Evolutionary conservation across 441 rosid species (phyloP), one percentile per base, ranked within the genome.

Genomic region (Pelargonium myrrhifolium): DNA sequence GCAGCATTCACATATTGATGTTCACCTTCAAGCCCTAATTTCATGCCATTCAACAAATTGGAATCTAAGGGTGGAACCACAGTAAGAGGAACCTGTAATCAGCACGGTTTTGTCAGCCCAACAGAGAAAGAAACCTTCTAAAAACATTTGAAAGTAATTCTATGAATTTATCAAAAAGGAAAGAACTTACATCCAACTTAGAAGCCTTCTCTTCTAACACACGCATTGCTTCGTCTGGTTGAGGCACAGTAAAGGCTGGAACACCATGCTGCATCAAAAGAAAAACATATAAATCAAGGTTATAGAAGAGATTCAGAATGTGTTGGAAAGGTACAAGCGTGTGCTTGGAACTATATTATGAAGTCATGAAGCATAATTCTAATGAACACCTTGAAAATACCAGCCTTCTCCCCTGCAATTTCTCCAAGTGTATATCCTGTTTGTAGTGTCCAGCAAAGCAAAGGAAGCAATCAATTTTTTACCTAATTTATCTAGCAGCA

Each of bases 371-470:
- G 31, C 42, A 26, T 58, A 24, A 63, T 63, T 58, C 18, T 55
- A 45, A 64, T 72, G 39, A 76, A 72, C 78, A 94, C 99, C 99
- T 94, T 94, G 73, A 89, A 84, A 76, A 94, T 92, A 58, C 99
- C 98, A 79, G 99, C 98, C 78, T 94, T 94, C 81, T 89, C 97
- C 76, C 99, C 94, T 65, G 98, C 96, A 79, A 94, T 94, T 87
- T 87, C 80, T 60, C 93, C 97, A 18, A 94, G 93, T 10, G 99
- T 92, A 76, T 94, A 75, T 62, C 98, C 99, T 92, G 80, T 76
- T 74, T 51, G 72, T 72, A 68, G 64, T 72, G 77, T 72, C 66
- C 73, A 65, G 11, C 42, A 63, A 79, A 62, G 64, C 70, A 64
- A 72, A 68, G 12, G 71, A 72, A 72, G 49, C 22, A 62, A 45